Evolutionary conservation across 2,329 filamentous ascomycete species (phyloP).

Genomic region (Cladophialophora carrionii): DNA sequence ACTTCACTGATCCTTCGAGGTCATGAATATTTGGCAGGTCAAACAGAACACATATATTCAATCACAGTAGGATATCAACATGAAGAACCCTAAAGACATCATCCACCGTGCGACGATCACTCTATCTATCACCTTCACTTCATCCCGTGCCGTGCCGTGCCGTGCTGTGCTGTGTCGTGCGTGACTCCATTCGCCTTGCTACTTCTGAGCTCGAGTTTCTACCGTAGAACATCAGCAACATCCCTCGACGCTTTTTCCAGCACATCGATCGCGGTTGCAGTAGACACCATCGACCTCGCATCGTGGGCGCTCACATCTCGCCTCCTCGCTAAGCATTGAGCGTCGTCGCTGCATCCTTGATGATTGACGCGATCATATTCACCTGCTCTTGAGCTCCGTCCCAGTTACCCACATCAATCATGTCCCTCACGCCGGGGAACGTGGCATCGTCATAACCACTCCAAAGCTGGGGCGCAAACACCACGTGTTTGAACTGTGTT

Average conservation of each 20-base stretch:
- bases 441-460: slow-evolving; percentile 67
- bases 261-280: neutral
- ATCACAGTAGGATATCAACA: neutral
- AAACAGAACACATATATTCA: neutral
- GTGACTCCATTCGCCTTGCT: neutral
- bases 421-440: slow-evolving; percentile 85
- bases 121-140: neutral
- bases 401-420: slow-evolving; percentile 73
- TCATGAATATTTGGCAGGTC: no score
- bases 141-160: neutral
- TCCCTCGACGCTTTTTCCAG: neutral
- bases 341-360: slow-evolving; percentile 58
- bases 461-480: slow-evolving; percentile 84
- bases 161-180: no score
- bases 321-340: slow-evolving; percentile 19
- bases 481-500: slow-evolving; percentile 89
- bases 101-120: neutral
- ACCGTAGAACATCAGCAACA: neutral
- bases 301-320: neutral
- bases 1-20: no score
- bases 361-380: slow-evolving; percentile 69
- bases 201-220: neutral
- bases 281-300: neutral
- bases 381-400: slow-evolving; percentile 67
- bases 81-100: neutral